Evolutionary conservation across 768 basidiomycete species (phyloP).

Genomic region (Gymnopilus dilepis): DNA sequence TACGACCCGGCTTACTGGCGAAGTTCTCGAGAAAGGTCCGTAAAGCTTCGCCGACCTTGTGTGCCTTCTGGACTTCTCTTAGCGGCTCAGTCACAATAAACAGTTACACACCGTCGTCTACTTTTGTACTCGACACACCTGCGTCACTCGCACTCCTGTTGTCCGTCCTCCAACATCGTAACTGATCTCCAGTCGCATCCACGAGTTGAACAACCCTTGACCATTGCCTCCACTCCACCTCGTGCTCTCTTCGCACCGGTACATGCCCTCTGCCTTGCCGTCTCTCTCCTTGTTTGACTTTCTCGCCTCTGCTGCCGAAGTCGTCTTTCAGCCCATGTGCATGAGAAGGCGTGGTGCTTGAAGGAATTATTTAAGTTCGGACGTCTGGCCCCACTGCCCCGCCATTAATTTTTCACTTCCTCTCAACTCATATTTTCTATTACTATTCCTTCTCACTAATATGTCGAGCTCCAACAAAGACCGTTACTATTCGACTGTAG

Average conservation of each 20-base stretch:
- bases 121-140: constrained; percentile 35
- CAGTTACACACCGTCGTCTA: constrained; percentile 33
- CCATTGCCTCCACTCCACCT: constrained; percentile 49
- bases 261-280: constrained; percentile 55
- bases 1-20: constrained; percentile 31
- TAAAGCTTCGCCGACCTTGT: constrained; percentile 32
- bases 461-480: constrained; percentile 73
- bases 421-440: constrained; percentile 62
- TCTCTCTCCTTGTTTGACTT: constrained; percentile 46
- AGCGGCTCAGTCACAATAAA: constrained; percentile 43
- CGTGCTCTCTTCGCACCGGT: constrained; percentile 47
- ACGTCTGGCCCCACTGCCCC: constrained; percentile 16
- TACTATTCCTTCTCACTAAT: constrained; percentile 63
- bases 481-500: constrained; percentile 69
- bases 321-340: constrained; percentile 28
- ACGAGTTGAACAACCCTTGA: constrained; percentile 38
- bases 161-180: constrained; percentile 21
- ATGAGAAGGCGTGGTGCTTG: constrained; percentile 28
- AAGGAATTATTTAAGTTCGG: constrained; percentile 48
- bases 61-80: constrained; percentile 28
- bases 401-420: constrained; percentile 42
- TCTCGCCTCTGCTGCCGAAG: constrained; percentile 27
- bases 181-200: constrained; percentile 23
- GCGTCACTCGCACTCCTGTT: constrained; percentile 23
- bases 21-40: constrained; percentile 30